These are phyloP conservation scores for Penicillium ucsense DNA, from an alignment of 495 filamentous ascomycete species.

Conservation along the genomic window DNA sequence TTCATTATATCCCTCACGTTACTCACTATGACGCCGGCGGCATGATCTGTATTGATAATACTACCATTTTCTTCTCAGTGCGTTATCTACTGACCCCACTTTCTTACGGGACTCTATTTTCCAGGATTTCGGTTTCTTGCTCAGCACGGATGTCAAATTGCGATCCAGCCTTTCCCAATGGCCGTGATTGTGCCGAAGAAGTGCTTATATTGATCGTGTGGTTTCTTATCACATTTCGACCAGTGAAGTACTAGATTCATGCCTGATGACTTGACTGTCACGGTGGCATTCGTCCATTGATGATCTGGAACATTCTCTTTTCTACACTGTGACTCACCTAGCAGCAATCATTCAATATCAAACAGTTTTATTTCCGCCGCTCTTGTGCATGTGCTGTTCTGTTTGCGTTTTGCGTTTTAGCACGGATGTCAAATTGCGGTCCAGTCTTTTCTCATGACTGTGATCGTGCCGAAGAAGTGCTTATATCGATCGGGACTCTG, in stretches of 20 bases:
- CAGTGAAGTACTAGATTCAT: slow-evolving; percentile 45
- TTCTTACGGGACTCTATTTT: neutral
- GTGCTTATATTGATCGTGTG: slow-evolving; percentile 48
- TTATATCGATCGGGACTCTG: slow-evolving; percentile 38
- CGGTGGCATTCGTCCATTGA: slow-evolving; percentile 34
- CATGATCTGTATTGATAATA: slow-evolving; percentile 29
- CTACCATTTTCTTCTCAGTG: slow-evolving; percentile 7
- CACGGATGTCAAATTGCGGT: slow-evolving; percentile 99
- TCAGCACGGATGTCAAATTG: slow-evolving; percentile 99
- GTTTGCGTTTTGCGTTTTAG: slow-evolving; percentile 28
- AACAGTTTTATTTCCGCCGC: too few relatives aligned
- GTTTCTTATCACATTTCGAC: slow-evolving; percentile 16
- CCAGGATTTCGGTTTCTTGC: neutral
- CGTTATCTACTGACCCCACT: neutral
- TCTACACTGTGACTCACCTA: neutral
- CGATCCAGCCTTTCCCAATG: slow-evolving; percentile 69
- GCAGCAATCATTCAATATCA: too few relatives aligned
- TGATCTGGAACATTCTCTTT: neutral
- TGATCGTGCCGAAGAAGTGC: slow-evolving; percentile 88
- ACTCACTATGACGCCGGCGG: slow-evolving; percentile 7
- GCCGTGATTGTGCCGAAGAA: slow-evolving; percentile 90
- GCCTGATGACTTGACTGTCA: slow-evolving; percentile 25
- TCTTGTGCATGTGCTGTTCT: neutral
- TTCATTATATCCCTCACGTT: slow-evolving; percentile 15
- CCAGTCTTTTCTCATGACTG: slow-evolving; percentile 66